phyloP scores from a whole-genome alignment of 371 early-diverging fungal genomes.

The Dipsacomyces acuminosporus region DNA sequence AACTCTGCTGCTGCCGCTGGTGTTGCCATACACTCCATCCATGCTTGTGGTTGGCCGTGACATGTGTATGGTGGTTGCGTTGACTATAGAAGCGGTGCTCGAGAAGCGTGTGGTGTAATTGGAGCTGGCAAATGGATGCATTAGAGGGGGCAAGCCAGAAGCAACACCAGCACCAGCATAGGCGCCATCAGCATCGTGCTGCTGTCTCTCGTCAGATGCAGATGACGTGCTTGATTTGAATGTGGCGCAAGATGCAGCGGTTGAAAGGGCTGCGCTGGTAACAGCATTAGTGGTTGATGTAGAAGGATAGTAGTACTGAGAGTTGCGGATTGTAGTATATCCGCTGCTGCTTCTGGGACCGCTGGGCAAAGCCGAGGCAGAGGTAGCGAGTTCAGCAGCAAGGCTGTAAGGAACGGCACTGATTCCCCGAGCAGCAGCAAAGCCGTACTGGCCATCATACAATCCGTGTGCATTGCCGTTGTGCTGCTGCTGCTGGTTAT shows the following conservation, averaged over 20 bases:
- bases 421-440: constrained; percentile 35
- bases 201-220: neutral
- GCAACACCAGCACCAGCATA: neutral
- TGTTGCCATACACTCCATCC: constrained; percentile 26
- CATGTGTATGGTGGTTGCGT: constrained; percentile 31
- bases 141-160: no score
- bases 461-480: neutral
- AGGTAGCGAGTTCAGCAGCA: constrained; percentile 11
- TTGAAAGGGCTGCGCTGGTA: no score
- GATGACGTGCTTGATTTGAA: constrained; percentile 13
- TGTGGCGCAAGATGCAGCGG: neutral
- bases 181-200: neutral
- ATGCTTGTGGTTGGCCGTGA: constrained; percentile 24
- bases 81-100: constrained; percentile 30
- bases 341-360: constrained; percentile 16
- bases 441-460: constrained; percentile 36
- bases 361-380: constrained; percentile 16
- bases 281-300: no score
- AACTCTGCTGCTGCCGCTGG: constrained; percentile 6
- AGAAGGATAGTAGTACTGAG: no score
- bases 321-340: constrained; percentile 13
- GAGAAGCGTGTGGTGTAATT: neutral
- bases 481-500: constrained; percentile 5
- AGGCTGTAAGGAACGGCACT: neutral
- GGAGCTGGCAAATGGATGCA: no score